Evolutionary conservation across 768 basidiomycete genomes (phyloP).

Genomic region (Lentinus brumalis): DNA sequence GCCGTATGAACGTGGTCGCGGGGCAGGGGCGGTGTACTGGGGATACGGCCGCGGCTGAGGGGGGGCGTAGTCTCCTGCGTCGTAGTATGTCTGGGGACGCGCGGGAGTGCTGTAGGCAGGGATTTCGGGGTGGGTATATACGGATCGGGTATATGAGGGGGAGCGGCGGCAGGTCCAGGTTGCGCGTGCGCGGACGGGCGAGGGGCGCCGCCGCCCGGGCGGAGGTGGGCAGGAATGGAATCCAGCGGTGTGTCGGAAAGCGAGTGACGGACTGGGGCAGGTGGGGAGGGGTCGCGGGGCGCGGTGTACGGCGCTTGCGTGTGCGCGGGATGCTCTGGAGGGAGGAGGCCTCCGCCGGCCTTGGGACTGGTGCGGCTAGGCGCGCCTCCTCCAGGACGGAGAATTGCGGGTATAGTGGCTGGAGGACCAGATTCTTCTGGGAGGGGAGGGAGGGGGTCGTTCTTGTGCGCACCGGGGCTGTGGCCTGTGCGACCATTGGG

Average conservation of each 20-base stretch:
- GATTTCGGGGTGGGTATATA: slow-evolving; percentile 3
- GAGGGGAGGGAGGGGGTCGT: slow-evolving; percentile 44
- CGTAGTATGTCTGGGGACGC: background rate
- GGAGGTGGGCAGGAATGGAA: slow-evolving; percentile 8
- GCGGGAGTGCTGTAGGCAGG: background rate
- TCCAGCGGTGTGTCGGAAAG: background rate
- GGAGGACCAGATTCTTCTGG: slow-evolving; percentile 30
- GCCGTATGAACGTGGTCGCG: background rate
- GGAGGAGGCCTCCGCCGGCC: slow-evolving; percentile 13
- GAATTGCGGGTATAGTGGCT: slow-evolving; percentile 38
- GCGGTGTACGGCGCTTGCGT: background rate
- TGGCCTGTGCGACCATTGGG: slow-evolving; percentile 3
- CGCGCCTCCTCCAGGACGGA: slow-evolving; percentile 43
- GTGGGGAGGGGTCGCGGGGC: slow-evolving; percentile 4
- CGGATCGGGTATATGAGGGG: slow-evolving; percentile 11
- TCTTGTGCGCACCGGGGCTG: slow-evolving; percentile 19
- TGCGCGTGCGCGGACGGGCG: background rate
- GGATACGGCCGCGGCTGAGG: background rate
- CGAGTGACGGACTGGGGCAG: slow-evolving; percentile 15
- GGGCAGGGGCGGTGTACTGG: background rate
- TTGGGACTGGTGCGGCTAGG: slow-evolving; percentile 4
- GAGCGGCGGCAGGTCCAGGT: background rate
- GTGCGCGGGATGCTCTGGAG: slow-evolving; percentile 14
- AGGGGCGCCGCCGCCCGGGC: slow-evolving; percentile 1
- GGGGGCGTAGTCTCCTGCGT: background rate